Conservation (phyloP, 2,329 filamentous ascomycete species). For the Harringtonia lauricola region DNA sequence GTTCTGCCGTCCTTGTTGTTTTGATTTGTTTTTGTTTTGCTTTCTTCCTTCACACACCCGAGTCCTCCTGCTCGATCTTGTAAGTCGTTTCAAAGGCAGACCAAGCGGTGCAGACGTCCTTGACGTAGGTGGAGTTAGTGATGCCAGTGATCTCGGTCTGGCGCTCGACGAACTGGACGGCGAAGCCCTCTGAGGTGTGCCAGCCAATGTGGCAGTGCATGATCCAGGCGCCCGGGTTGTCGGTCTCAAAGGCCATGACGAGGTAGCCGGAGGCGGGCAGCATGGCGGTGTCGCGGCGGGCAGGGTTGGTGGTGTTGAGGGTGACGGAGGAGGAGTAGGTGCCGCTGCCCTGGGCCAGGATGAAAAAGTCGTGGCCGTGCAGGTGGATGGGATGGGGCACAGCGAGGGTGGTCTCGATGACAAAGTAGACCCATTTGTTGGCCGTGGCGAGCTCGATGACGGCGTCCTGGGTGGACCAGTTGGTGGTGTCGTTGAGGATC, state of each 20-base stretch:
- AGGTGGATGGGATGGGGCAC: conserved; percentile 28
- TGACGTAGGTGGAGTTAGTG: neutral
- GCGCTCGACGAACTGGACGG: conserved; percentile 5
- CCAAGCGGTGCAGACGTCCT: neutral
- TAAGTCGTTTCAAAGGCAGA: neutral
- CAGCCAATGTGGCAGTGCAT: conserved; percentile 47
- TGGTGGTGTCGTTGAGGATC: conserved; percentile 7
- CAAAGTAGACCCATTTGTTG: conserved; percentile 10
- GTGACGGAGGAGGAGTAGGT: conserved; percentile 6
- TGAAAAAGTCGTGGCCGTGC: conserved; percentile 30
- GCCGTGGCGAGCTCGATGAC: conserved; percentile 5
- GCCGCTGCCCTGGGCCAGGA: conserved; percentile 19
- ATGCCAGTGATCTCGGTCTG: neutral
- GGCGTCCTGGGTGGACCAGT: conserved; percentile 6
- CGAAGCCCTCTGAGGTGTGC: conserved; percentile 23
- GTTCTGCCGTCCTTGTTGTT: too few species aligned
- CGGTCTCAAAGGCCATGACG: conserved; percentile 32
- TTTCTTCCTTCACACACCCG: conserved; percentile 1
- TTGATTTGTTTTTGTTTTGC: too few species aligned
- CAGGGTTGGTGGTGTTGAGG: conserved; percentile 24
- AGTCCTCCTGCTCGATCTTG: conserved; percentile 1
- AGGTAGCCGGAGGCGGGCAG: conserved; percentile 29
- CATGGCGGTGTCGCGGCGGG: conserved; percentile 31
- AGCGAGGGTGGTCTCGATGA: conserved; percentile 7
- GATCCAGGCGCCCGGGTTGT: conserved; percentile 39